Base-by-base conservation (phyloP, 176 grass and related monocot species). In the Oryza coarctata region DNA sequence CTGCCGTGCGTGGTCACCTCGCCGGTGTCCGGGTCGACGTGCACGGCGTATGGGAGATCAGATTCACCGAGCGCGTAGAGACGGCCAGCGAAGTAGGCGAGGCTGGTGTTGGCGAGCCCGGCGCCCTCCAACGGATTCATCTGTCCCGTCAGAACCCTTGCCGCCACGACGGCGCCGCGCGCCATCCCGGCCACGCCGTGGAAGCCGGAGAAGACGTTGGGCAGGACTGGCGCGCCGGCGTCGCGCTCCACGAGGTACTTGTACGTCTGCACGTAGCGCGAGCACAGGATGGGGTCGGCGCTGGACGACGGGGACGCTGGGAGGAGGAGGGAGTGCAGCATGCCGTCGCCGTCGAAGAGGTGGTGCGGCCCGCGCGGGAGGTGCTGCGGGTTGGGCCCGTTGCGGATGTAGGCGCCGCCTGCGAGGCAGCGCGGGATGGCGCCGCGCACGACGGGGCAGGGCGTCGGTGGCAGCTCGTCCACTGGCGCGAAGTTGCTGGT, bases 301-400 rank as follows among this genome's bases (percentile, higher is more conserved):
- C 68, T 43, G 27, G 60, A 31, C 41, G 55, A 29, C 13, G 71
- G 28, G 1, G 40, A 2, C 27, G 68, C 12, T 8, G 93, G 78
- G 76, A 97, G 92, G 83, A 97, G 94, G 36, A 97, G 83, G 6
- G 94, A 94, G 83, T 97, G 94, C 14, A 97, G 90, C 94, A 97
- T 97, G 83, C 94, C 94, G 65, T 97, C 94, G 63, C 94, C 92
- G 74, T 97, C 92, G 80, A 97, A 97, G 35, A 97, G 90, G 66
- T 97, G 94, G 74, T 97, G 90, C 49, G 92, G 86, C 8, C 94
- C 94, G 30, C 85, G 82, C 8, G 94, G 94, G 27, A 97, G 89
- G 74, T 91, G 72, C 88, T 97, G 94, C 34, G 94, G 94, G 78
- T 97, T 97, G 12, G 94, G 94, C 14, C 94, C 94, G 83, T 97